These are phyloP conservation scores for Lactuca saligna DNA, from an alignment of 129 eudicot species.

Conservation along the genomic window DNA sequence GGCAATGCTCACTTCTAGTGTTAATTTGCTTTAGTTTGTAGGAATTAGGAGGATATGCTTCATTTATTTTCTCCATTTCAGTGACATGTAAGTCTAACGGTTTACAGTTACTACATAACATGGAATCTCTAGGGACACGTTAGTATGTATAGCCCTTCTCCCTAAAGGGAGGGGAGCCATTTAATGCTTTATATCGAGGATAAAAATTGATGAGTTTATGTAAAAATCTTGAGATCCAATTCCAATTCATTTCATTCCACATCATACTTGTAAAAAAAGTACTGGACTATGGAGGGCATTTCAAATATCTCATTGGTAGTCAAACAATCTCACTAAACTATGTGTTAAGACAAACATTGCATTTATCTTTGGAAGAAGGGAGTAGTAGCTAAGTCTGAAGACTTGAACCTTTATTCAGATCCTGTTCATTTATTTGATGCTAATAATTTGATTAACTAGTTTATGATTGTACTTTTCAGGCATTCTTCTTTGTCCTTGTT, in stretches of 20 bases:
- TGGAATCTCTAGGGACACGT: not conserved
- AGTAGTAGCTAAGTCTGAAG: too few relatives aligned
- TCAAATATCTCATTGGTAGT: too few relatives aligned
- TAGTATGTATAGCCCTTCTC: not conserved
- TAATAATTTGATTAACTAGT: not conserved
- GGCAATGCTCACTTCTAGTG: not conserved
- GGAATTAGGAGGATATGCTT: not conserved
- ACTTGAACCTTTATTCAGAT: not conserved
- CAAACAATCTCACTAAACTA: too few relatives aligned
- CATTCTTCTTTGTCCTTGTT: slow-evolving; percentile 47
- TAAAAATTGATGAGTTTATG: not conserved
- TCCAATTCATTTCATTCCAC: too few relatives aligned
- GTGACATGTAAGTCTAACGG: not conserved
- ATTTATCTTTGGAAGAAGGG: too few relatives aligned
- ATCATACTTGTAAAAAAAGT: too few relatives aligned
- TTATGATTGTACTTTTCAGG: slow-evolving; percentile 46
- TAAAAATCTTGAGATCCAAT: too few relatives aligned
- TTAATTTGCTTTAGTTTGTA: not conserved
- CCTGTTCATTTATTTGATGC: not conserved
- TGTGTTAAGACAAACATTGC: too few relatives aligned
- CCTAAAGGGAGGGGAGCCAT: too few relatives aligned
- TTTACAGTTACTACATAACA: too few relatives aligned
- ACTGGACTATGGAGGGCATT: too few relatives aligned
- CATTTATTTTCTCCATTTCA: not conserved
- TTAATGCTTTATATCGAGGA: not conserved